Evolutionary conservation across 352 stramenopile species (phyloP).

Genomic region (Phytopythium ostracodes): DNA sequence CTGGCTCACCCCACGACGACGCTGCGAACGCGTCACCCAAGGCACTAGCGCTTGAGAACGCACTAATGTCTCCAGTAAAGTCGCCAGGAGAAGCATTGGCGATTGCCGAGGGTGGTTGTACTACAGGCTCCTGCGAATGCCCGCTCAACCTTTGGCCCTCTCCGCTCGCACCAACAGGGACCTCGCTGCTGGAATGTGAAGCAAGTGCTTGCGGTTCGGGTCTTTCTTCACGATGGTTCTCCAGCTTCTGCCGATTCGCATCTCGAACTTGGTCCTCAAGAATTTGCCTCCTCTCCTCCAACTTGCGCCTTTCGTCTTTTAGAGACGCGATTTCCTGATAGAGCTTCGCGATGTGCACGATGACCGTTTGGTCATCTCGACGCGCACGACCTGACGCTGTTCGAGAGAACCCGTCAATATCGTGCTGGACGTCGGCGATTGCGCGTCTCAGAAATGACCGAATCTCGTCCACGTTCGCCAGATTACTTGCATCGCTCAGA

Average conservation of each 20-base stretch:
- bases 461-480: slow-evolving; percentile 18
- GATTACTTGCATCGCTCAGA: slow-evolving; percentile 13
- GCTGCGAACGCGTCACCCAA: neutral
- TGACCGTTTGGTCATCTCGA: neutral
- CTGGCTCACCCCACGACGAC: neutral
- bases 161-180: neutral
- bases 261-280: neutral
- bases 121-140: neutral
- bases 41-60: slow-evolving; percentile 13
- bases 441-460: slow-evolving; percentile 10
- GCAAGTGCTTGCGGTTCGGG: neutral
- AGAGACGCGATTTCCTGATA: slow-evolving; percentile 10
- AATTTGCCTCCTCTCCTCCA: slow-evolving; percentile 8
- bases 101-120: neutral
- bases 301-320: slow-evolving; percentile 10
- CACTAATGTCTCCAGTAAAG: neutral
- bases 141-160: neutral
- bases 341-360: slow-evolving; percentile 1
- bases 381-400: slow-evolving; percentile 7
- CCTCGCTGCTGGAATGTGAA: neutral
- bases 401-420: slow-evolving; percentile 11
- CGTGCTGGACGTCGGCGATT: slow-evolving; percentile 5
- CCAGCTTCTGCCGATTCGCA: neutral
- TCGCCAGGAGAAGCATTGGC: neutral
- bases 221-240: neutral